Evolutionary conservation across 176 grass and related monocot species (phyloP).

Genomic region (Elymus sibiricus): DNA sequence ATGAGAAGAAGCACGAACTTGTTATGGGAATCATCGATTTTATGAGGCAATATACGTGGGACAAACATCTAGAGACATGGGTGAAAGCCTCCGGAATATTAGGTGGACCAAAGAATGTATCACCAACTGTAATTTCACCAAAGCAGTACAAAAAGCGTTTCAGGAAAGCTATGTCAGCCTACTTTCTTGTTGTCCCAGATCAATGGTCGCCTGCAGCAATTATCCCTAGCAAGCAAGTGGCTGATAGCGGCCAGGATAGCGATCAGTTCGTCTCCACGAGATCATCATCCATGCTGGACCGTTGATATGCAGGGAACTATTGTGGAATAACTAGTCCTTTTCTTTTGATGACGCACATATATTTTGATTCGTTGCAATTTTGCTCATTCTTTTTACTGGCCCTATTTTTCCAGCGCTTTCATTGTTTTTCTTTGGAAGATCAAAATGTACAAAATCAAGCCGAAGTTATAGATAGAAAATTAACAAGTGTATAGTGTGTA

Average conservation of each 20-base stretch:
- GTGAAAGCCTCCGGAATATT: constrained; percentile 97
- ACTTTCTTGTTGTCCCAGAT: constrained; percentile 94
- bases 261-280: constrained; percentile 19
- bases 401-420: not conserved
- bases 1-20: constrained; percentile 81
- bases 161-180: constrained; percentile 92
- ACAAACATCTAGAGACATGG: constrained; percentile 97
- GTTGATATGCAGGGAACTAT: constrained; percentile 17
- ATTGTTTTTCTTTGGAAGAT: constrained; percentile 11
- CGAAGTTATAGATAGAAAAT: constrained; percentile 34
- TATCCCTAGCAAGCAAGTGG: constrained; percentile 39
- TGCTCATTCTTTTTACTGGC: constrained; percentile 20
- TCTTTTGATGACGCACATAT: constrained; percentile 11
- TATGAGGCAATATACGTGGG: constrained; percentile 98
- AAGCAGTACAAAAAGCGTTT: constrained; percentile 97
- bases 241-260: constrained; percentile 48
- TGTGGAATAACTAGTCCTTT: not conserved
- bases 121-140: constrained; percentile 92
- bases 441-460: constrained; percentile 32
- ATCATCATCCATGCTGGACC: constrained; percentile 24
- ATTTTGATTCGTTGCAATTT: constrained; percentile 14
- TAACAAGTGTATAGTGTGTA: constrained; percentile 18
- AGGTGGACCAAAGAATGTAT: constrained; percentile 88
- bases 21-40: constrained; percentile 97
- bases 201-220: constrained; percentile 65